Percentiles rank a stretch among this genome's conserved stretches.
These are phyloP conservation scores for Cystobasidiopsis lactophilus DNA, from an alignment of 768 basidiomycete species.

Conservation along the genomic window DNA sequence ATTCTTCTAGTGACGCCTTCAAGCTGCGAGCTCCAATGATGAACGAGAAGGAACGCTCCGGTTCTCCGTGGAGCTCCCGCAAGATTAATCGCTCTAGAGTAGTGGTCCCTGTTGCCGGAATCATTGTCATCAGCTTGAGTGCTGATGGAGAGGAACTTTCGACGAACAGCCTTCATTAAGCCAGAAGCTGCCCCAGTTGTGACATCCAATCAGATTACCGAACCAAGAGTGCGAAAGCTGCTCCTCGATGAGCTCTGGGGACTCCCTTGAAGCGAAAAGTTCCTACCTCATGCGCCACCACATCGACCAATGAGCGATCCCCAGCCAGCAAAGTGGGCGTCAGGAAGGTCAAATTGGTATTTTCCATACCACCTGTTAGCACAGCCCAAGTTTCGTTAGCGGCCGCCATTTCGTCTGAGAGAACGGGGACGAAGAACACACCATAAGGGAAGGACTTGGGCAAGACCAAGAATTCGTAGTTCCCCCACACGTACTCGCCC, in stretches of 20 bases:
- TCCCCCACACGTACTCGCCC: constrained; percentile 55
- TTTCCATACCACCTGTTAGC: constrained; percentile 16
- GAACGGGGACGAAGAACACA: no score
- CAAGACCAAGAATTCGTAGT: constrained; percentile 71
- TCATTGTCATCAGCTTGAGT: neutral
- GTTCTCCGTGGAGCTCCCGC: constrained; percentile 44
- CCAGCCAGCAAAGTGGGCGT: constrained; percentile 55
- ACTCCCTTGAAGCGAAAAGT: no score
- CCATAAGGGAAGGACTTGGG: constrained; percentile 87
- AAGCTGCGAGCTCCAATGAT: constrained; percentile 52
- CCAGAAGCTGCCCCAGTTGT: constrained; percentile 27
- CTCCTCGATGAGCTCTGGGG: no score
- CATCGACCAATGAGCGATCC: constrained; percentile 66
- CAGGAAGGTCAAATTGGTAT: constrained; percentile 18
- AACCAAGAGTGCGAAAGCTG: constrained; percentile 83
- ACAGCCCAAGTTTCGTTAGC: no score
- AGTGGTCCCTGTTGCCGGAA: constrained; percentile 55
- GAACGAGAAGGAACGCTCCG: constrained; percentile 57
- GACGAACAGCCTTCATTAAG: constrained; percentile 31
- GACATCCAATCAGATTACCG: constrained; percentile 23
- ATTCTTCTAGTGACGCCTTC: constrained; percentile 43
- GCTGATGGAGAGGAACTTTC: neutral
- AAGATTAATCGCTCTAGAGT: constrained; percentile 70
- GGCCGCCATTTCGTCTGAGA: no score
- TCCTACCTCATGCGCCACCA: constrained; percentile 68